Evolutionary conservation across 106 monocot species (phyloP), one percentile per base, ranked within the genome.

Genomic region (Acorus gramineus): DNA sequence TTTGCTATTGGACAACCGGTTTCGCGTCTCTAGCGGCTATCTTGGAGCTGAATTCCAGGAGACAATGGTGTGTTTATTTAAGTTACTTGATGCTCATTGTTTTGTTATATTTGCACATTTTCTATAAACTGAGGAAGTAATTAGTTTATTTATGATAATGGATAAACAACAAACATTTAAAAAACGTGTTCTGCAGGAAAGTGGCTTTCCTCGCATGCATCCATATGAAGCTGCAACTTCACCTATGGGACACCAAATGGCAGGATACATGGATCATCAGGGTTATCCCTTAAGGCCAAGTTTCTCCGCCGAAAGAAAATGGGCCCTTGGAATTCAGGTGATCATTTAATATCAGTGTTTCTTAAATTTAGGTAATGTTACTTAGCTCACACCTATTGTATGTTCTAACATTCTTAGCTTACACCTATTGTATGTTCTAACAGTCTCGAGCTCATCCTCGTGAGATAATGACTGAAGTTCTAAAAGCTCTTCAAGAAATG

Each of bases 291-390:
- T 64, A 49, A 73, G 82, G 66, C 69, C 75, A 42, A 72, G 77
- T 50, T 78, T 69, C 52, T 71, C 79, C 65, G 69, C 55, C 71
- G 90, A 89, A 71, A 84, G 77, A 82, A 86, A 84, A 76, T 95
- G 89, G 89, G 89, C 86, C 65, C 84, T 92, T 61, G 91, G 91
- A 46, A 81, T 92, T 55, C 86, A 92, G 91, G 91, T 86, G 28
- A 28, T 28, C 14, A 53, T 63, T 71, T 44, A 14, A 49, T 69
- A 42, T 58, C 43, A 7, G 13, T 61, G 28, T 28, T 28, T 28
- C 28, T 28, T 28, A 28, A 28, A 28, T 28, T 28, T 28, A 28
- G 28, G 28, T 28, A 28, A 28, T 28, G 28, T 28, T 28, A 28
- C 28, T 28, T 28, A 28, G 28, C 28, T 28, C 28, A 28, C 28